Percentiles rank a stretch among this genome's conserved stretches.
These are phyloP conservation scores for Blastocystis hominis DNA, from an alignment of 352 stramenopile species.

Conservation along the genomic window DNA sequence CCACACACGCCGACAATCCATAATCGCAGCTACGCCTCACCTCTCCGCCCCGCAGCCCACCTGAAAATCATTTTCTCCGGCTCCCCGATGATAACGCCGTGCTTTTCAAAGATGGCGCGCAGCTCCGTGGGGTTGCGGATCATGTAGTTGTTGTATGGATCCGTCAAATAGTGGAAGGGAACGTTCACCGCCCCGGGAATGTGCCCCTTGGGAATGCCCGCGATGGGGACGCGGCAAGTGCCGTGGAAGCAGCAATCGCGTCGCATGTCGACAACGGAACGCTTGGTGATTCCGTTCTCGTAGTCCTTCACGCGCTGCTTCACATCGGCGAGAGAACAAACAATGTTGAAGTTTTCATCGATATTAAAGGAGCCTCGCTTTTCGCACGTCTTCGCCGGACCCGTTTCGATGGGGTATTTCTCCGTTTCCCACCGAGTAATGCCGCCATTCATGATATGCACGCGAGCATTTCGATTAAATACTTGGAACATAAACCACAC, in stretches of 20 bases:
- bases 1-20: constrained; percentile 47
- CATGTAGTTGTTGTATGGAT: constrained; percentile 56
- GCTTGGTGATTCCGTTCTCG: not conserved
- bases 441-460: constrained; percentile 53
- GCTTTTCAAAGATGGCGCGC: constrained; percentile 50
- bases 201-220: constrained; percentile 35
- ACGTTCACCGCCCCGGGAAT: constrained; percentile 47
- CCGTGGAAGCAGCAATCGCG: constrained; percentile 24
- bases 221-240: constrained; percentile 16
- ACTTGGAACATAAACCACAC: constrained; percentile 53
- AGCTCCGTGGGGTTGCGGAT: constrained; percentile 24
- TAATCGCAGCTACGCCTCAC: constrained; percentile 47
- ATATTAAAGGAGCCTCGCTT: not conserved
- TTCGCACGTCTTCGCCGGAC: not conserved
- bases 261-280: constrained; percentile 1
- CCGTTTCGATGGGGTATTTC: constrained; percentile 12
- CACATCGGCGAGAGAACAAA: not conserved
- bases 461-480: constrained; percentile 42
- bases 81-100: constrained; percentile 17
- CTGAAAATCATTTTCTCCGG: constrained; percentile 54
- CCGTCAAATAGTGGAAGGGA: constrained; percentile 40
- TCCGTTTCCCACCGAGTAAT: constrained; percentile 41
- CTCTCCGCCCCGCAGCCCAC: not conserved
- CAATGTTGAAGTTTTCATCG: not conserved
- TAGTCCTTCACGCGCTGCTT: constrained; percentile 42